phyloP scores from a whole-genome alignment of 2,329 filamentous ascomycete genomes.

The Fusarium citri region DNA sequence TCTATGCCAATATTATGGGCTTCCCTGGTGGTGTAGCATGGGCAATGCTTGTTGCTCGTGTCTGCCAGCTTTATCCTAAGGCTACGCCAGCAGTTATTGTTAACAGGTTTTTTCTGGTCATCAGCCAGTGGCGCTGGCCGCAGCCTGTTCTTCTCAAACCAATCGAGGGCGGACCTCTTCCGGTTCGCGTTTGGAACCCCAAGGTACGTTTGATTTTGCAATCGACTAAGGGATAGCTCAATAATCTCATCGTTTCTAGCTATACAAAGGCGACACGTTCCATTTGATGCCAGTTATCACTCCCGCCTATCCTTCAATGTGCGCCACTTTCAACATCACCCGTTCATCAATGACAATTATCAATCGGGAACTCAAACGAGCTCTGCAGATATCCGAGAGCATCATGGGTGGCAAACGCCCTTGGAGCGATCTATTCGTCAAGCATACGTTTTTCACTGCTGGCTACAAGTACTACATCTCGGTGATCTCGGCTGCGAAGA shows the following conservation, averaged over 20 bases:
- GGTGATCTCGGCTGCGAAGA: slow-evolving; percentile 83
- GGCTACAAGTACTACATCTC: slow-evolving; percentile 97
- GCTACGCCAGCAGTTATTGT: slow-evolving; percentile 90
- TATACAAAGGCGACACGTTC: slow-evolving; percentile 83
- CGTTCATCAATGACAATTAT: slow-evolving; percentile 87
- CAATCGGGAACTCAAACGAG: slow-evolving; percentile 82
- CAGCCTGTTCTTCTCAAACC: slow-evolving; percentile 90
- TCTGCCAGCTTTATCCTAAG: slow-evolving; percentile 95
- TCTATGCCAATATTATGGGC: slow-evolving; percentile 96
- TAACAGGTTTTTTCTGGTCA: slow-evolving; percentile 92
- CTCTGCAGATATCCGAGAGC: slow-evolving; percentile 78
- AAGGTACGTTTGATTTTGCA: slow-evolving; percentile 64
- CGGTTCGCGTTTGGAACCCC: slow-evolving; percentile 94
- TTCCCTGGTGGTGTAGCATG: slow-evolving; percentile 97
- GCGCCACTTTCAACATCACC: slow-evolving; percentile 93
- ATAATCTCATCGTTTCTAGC: slow-evolving; percentile 51
- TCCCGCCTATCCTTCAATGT: slow-evolving; percentile 97
- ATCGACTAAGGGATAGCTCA: not conserved
- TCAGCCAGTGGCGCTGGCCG: slow-evolving; percentile 93
- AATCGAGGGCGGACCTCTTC: slow-evolving; percentile 83
- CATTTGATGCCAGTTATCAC: slow-evolving; percentile 99
- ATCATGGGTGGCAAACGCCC: slow-evolving; percentile 81
- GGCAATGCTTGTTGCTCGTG: slow-evolving; percentile 96
- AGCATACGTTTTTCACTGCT: slow-evolving; percentile 92
- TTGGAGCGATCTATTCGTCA: slow-evolving; percentile 90